A percentile compares a stretch with the other conserved stretches of the same genome.
Conservation (phyloP, 441 rosid species). For the Croton setiger region DNA sequence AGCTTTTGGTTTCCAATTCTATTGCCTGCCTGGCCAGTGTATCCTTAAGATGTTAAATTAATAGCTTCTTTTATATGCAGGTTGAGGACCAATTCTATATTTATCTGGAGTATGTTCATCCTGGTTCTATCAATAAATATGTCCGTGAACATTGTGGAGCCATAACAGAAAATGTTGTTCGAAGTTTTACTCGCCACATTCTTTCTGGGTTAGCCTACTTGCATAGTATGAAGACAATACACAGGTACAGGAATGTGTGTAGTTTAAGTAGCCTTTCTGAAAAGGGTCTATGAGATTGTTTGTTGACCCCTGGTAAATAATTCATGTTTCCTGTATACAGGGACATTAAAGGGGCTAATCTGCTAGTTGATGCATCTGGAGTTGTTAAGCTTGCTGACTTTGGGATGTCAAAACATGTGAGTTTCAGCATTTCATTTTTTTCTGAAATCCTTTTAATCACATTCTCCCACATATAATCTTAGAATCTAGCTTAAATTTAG, state of each 20-base stretch:
- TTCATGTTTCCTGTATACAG: slow-evolving; percentile 33
- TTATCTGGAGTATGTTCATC: slow-evolving; percentile 93
- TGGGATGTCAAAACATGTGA: slow-evolving; percentile 98
- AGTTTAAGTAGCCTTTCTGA: slow-evolving; percentile 10
- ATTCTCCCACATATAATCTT: slow-evolving; percentile 5
- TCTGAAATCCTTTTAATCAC: neutral
- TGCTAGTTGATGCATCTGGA: slow-evolving; percentile 93
- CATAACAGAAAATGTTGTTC: slow-evolving; percentile 85
- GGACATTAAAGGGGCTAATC: slow-evolving; percentile 97
- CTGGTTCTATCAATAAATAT: slow-evolving; percentile 89
- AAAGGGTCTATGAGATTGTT: slow-evolving; percentile 5
- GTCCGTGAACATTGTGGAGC: slow-evolving; percentile 85
- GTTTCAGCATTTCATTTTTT: slow-evolving; percentile 19
- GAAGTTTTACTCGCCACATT: slow-evolving; percentile 91
- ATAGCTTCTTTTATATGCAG: slow-evolving; percentile 36
- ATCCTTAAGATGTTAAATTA: slow-evolving; percentile 12
- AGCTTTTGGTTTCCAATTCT: slow-evolving; percentile 7
- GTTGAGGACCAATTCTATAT: slow-evolving; percentile 79
- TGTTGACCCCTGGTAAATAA: slow-evolving; percentile 5
- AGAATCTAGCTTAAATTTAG: neutral
- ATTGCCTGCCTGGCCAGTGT: neutral
- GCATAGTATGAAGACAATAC: slow-evolving; percentile 84
- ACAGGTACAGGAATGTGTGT: slow-evolving; percentile 47
- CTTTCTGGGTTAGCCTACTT: slow-evolving; percentile 83
- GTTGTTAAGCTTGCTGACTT: slow-evolving; percentile 98